Evolutionary conservation across 495 filamentous ascomycete species (phyloP).

Genomic region (Rostrohypoxylon terebratum): DNA sequence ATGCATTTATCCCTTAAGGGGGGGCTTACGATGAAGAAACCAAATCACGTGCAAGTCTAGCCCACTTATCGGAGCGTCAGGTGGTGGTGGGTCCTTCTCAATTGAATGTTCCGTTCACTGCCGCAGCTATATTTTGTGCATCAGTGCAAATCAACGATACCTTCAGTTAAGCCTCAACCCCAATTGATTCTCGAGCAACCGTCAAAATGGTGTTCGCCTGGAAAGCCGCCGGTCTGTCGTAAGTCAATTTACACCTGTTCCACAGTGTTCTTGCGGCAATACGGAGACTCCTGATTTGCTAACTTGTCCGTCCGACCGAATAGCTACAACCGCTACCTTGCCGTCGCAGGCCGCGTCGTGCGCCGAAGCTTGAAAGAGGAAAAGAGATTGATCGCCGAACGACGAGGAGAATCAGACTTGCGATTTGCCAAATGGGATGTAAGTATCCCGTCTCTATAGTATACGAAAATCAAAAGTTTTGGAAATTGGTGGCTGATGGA

Average conservation of each 20-base stretch:
- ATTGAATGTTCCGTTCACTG: constrained; percentile 30
- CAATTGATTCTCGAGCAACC: constrained; percentile 50
- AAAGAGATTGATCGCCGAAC: constrained; percentile 84
- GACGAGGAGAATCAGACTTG: constrained; percentile 88
- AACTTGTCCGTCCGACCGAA: constrained; percentile 43
- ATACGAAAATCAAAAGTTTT: constrained; percentile 5
- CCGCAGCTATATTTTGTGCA: constrained; percentile 42
- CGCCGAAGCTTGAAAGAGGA: constrained; percentile 96
- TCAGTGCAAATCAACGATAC: constrained; percentile 42
- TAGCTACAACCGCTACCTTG: constrained; percentile 88
- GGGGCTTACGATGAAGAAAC: not conserved
- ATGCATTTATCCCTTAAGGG: not conserved
- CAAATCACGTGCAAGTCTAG: constrained; percentile 47
- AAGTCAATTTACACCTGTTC: constrained; percentile 53
- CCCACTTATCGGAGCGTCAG: constrained; percentile 17
- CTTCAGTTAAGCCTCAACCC: constrained; percentile 18
- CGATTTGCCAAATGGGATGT: constrained; percentile 98
- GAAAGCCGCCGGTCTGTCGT: constrained; percentile 98
- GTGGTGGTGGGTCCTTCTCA: constrained; percentile 51
- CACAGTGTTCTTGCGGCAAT: constrained; percentile 35
- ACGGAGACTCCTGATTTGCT: constrained; percentile 30
- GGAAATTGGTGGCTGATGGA: constrained; percentile 39
- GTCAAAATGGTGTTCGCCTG: constrained; percentile 97
- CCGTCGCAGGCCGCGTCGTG: constrained; percentile 80
- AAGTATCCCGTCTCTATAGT: constrained; percentile 56